Conservation (phyloP, 129 eudicot genomes). For the Lonicera japonica region DNA sequence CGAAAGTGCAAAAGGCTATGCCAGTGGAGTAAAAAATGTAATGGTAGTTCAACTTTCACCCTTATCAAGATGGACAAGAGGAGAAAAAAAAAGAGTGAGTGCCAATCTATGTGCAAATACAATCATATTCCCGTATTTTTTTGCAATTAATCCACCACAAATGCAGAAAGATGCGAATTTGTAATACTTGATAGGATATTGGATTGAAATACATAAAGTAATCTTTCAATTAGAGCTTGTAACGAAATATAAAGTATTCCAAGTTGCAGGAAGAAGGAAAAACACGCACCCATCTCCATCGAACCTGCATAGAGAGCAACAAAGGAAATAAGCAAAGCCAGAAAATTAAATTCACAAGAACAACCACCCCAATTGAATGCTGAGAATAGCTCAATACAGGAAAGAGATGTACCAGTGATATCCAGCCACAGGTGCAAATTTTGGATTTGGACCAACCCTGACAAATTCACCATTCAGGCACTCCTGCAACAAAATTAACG, state of each 20-base stretch:
- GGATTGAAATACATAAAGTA: background rate
- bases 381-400: background rate
- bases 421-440: conserved; percentile 91
- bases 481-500: conserved; percentile 44
- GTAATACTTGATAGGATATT: background rate
- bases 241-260: background rate
- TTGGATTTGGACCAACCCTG: conserved; percentile 94
- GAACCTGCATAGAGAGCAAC: conserved; percentile 65
- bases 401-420: conserved; percentile 66
- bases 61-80: no score
- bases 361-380: background rate
- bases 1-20: background rate
- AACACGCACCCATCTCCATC: conserved; percentile 94
- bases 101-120: background rate
- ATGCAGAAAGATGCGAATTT: background rate
- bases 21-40: background rate
- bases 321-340: conserved; percentile 7
- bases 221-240: background rate
- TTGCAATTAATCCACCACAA: background rate
- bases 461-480: conserved; percentile 96
- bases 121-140: background rate
- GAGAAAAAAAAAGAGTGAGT: background rate
- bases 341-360: background rate
- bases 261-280: conserved; percentile 13
- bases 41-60: background rate